Evolutionary conservation across 495 filamentous ascomycete species (phyloP).

Genomic region (Aspergillus homomorphus): DNA sequence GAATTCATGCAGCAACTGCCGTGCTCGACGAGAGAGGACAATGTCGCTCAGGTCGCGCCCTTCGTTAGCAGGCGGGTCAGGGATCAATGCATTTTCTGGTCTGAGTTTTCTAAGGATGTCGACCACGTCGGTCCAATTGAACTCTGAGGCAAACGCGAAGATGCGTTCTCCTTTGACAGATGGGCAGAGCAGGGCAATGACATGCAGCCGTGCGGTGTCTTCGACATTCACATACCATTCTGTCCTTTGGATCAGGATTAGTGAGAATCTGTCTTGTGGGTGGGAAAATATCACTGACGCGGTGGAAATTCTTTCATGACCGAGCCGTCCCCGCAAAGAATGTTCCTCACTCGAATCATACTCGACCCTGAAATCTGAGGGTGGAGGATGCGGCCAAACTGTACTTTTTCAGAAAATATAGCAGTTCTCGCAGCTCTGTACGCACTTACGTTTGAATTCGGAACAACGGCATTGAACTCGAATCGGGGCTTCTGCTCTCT

Average conservation of each 20-base stretch:
- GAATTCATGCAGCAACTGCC: constrained; percentile 14
- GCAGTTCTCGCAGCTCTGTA: neutral
- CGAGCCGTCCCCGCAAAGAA: constrained; percentile 26
- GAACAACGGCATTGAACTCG: constrained; percentile 50
- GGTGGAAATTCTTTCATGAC: constrained; percentile 13
- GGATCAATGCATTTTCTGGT: constrained; percentile 15
- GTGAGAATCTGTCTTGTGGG: neutral
- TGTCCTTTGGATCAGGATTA: constrained; percentile 9
- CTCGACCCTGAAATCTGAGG: constrained; percentile 24
- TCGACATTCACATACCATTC: constrained; percentile 47
- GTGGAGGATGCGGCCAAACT: constrained; percentile 29
- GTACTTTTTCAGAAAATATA: neutral
- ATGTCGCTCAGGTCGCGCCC: constrained; percentile 14
- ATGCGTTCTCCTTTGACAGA: constrained; percentile 43
- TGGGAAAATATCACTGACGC: constrained; percentile 18
- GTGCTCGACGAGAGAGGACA: constrained; percentile 4
- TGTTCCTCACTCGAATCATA: constrained; percentile 16
- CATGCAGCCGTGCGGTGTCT: constrained; percentile 47
- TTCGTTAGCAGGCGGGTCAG: neutral
- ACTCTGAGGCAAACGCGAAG: constrained; percentile 28
- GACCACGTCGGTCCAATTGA: constrained; percentile 22
- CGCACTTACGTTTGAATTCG: constrained; percentile 20
- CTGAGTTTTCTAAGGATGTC: constrained; percentile 14
- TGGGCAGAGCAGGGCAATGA: constrained; percentile 44
- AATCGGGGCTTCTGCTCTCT: constrained; percentile 47